phyloP scores from a whole-genome alignment of 2,329 filamentous ascomycete genomes.

The Malbranchea cinnamomea region DNA sequence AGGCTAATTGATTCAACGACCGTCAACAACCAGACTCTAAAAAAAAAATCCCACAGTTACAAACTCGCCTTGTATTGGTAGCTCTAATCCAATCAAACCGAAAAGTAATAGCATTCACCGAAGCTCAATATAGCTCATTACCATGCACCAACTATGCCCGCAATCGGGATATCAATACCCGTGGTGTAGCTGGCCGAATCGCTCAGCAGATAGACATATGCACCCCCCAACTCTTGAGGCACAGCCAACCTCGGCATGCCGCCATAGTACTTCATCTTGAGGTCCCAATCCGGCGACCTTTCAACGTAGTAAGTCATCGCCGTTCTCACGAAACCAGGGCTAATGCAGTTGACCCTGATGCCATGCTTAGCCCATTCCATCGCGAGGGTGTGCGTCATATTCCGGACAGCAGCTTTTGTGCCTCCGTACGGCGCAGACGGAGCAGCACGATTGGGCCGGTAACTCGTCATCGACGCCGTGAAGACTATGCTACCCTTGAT shows the following conservation, averaged over 20 bases:
- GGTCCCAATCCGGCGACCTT: slow-evolving; percentile 39
- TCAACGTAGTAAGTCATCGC: slow-evolving; percentile 38
- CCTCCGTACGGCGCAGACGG: slow-evolving; percentile 36
- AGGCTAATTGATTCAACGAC: too few relatives aligned
- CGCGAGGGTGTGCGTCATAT: slow-evolving; percentile 21
- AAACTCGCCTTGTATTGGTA: too few relatives aligned
- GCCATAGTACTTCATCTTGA: slow-evolving; percentile 43
- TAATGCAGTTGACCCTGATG: slow-evolving; percentile 34
- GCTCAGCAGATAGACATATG: slow-evolving; percentile 42
- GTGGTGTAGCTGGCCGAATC: slow-evolving; percentile 30
- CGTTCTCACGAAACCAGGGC: slow-evolving; percentile 29
- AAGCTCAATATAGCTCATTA: too few relatives aligned
- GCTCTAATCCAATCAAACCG: too few relatives aligned
- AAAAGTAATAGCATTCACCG: too few relatives aligned
- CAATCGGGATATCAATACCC: too few relatives aligned
- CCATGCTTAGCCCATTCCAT: slow-evolving; percentile 37
- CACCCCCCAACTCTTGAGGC: slow-evolving; percentile 39
- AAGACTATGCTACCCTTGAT: slow-evolving; percentile 27
- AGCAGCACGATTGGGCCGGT: slow-evolving; percentile 35
- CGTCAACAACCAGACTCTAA: too few relatives aligned
- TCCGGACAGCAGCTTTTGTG: slow-evolving; percentile 28
- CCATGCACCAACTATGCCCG: too few relatives aligned
- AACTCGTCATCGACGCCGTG: slow-evolving; percentile 34
- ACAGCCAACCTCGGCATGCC: slow-evolving; percentile 41
- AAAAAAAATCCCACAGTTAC: too few relatives aligned